Percentiles rank a stretch among this genome's conserved stretches.
Conservation (phyloP, 495 filamentous ascomycete species). For the Neurospora discreta region DNA sequence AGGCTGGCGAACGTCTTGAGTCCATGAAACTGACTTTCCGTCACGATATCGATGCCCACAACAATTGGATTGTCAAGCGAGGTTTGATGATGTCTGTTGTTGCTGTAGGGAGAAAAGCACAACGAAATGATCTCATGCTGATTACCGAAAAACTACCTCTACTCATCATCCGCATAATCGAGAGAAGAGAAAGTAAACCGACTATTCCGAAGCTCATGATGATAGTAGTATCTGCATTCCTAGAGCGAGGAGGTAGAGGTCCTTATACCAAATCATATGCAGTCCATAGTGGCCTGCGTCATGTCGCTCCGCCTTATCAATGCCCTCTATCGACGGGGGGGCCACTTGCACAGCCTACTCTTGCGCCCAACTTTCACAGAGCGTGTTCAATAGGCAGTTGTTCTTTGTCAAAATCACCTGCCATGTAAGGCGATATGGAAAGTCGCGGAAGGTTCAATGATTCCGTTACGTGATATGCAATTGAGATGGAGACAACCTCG, state of each 20-base stretch:
- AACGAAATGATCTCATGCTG: background rate
- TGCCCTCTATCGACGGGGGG: background rate
- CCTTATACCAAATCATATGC: no score
- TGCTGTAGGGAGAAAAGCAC: background rate
- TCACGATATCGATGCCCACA: background rate
- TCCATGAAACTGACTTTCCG: constrained; percentile 22
- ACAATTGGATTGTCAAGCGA: background rate
- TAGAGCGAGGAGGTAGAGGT: background rate
- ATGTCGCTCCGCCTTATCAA: background rate
- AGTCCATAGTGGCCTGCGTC: no score
- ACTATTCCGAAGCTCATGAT: background rate
- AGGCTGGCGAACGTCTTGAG: constrained; percentile 70
- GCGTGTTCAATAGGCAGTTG: no score
- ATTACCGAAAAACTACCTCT: background rate
- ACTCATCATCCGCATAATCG: background rate
- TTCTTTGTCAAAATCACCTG: background rate
- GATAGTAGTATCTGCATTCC: background rate
- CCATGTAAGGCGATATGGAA: background rate
- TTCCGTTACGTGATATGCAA: background rate
- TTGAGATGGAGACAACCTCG: background rate
- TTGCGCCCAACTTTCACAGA: no score
- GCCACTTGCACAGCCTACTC: no score
- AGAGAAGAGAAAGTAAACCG: background rate
- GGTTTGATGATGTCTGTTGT: background rate
- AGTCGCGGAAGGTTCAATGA: background rate